Percentiles rank a stretch among this genome's conserved stretches.
These are phyloP conservation scores for Alternaria burnsii DNA, from an alignment of 2,329 filamentous ascomycete species.

Conservation along the genomic window DNA sequence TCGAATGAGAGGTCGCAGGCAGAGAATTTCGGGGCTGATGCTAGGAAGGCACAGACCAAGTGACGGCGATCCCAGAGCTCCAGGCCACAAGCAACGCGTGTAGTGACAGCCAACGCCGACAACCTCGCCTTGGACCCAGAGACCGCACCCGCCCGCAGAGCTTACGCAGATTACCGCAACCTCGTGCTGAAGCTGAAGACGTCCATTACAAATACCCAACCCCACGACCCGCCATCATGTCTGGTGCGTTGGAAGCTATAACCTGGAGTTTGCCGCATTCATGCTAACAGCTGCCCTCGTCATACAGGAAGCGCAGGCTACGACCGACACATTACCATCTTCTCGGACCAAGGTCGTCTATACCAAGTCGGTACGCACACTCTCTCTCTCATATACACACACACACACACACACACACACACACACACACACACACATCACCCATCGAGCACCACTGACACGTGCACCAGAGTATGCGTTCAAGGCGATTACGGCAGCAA, in stretches of 20 bases:
- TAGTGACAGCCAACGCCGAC: constrained; percentile 33
- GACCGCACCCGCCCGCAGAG: constrained; percentile 32
- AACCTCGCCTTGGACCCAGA: constrained; percentile 34
- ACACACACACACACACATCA: too few relatives aligned
- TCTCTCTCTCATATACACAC: background rate
- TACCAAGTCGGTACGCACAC: constrained; percentile 93
- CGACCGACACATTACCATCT: constrained; percentile 99
- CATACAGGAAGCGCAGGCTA: constrained; percentile 68
- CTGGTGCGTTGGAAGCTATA: constrained; percentile 46
- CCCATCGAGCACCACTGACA: constrained; percentile 11
- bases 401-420: too few relatives aligned
- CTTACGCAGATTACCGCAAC: constrained; percentile 41
- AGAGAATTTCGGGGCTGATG: constrained; percentile 46
- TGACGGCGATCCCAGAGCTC: constrained; percentile 38
- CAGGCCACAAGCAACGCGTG: constrained; percentile 49
- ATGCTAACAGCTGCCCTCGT: constrained; percentile 42
- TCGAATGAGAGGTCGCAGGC: constrained; percentile 45
- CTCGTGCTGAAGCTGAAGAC: constrained; percentile 43
- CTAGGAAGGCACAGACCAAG: constrained; percentile 28
- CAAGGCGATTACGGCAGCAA: constrained; percentile 98
- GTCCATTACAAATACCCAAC: constrained; percentile 28
- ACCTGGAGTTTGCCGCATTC: constrained; percentile 23
- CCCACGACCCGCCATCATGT: constrained; percentile 48
- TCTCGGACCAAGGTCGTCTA: constrained; percentile 96
- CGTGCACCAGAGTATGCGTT: constrained; percentile 89